These are phyloP conservation scores for Penicillium mononematosum DNA, from an alignment of 495 filamentous ascomycete genomes.

Conservation along the genomic window DNA sequence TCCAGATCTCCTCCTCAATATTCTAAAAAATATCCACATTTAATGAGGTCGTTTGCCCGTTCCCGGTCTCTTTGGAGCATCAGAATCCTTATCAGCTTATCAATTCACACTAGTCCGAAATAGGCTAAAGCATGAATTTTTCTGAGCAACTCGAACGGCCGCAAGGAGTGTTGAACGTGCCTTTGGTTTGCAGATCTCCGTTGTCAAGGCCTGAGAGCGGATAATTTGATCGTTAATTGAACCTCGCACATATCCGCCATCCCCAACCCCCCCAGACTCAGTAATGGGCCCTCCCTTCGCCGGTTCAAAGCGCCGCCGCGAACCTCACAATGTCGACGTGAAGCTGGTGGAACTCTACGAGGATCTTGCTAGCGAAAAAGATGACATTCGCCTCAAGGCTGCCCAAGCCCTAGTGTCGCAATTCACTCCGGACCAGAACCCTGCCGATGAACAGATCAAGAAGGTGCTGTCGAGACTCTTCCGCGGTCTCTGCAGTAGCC, in stretches of 20 bases:
- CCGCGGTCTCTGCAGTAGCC: constrained; percentile 82
- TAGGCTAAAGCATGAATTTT: constrained; percentile 28
- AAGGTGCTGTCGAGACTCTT: constrained; percentile 64
- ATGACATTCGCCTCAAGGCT: constrained; percentile 51
- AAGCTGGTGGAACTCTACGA: constrained; percentile 57
- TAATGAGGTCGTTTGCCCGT: not conserved
- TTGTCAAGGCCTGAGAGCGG: constrained; percentile 8
- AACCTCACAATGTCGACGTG: constrained; percentile 45
- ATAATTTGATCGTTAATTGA: constrained; percentile 1
- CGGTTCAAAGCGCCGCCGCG: constrained; percentile 46
- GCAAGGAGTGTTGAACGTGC: constrained; percentile 19
- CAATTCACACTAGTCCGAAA: constrained; percentile 20
- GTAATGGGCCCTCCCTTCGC: constrained; percentile 29
- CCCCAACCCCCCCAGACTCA: not conserved
- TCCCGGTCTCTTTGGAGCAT: not conserved
- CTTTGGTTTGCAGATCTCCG: constrained; percentile 4
- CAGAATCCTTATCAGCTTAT: constrained; percentile 29
- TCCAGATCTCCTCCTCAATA: not conserved
- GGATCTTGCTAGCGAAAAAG: constrained; percentile 53
- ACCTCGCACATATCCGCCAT: constrained; percentile 7
- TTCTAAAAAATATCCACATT: not conserved
- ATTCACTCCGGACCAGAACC: constrained; percentile 44
- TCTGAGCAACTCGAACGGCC: constrained; percentile 18
- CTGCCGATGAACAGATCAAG: constrained; percentile 42
- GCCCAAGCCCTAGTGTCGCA: constrained; percentile 47